A percentile compares a stretch with the other conserved stretches of the same genome.
These are phyloP conservation scores for Chalciporus chontae DNA, from an alignment of 768 basidiomycete species.

Conservation along the genomic window DNA sequence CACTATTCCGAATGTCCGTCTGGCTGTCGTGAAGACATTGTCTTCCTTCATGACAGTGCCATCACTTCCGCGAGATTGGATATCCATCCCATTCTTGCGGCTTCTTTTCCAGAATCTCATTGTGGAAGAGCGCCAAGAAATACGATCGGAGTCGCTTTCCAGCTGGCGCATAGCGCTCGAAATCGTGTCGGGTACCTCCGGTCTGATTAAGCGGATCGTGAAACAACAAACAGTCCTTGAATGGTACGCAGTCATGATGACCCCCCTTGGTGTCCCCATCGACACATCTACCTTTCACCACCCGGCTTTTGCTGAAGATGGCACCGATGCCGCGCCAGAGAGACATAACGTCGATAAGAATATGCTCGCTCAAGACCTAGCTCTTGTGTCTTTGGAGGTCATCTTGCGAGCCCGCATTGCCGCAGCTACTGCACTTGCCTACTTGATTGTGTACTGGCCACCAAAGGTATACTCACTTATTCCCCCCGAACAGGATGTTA, in stretches of 20 bases:
- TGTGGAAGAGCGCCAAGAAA: constrained; percentile 84
- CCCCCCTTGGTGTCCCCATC: constrained; percentile 79
- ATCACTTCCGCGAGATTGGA: constrained; percentile 77
- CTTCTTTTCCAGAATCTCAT: constrained; percentile 93
- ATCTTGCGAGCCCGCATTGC: constrained; percentile 78
- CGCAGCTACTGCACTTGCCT: constrained; percentile 73
- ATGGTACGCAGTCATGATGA: constrained; percentile 90
- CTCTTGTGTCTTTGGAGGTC: constrained; percentile 71
- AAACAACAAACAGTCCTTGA: constrained; percentile 62
- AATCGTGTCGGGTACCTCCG: constrained; percentile 44
- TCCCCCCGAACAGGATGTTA: not conserved
- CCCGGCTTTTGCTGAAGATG: constrained; percentile 48
- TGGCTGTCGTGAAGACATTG: constrained; percentile 88
- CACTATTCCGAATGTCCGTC: constrained; percentile 88
- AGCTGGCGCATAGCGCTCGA: constrained; percentile 74
- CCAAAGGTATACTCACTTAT: constrained; percentile 38
- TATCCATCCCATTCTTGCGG: constrained; percentile 69
- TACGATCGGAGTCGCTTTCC: constrained; percentile 66
- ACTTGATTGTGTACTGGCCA: constrained; percentile 67
- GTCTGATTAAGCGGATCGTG: constrained; percentile 50
- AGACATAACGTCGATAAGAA: constrained; percentile 95
- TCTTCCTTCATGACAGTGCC: constrained; percentile 80
- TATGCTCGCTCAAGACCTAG: constrained; percentile 87
- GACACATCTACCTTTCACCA: constrained; percentile 68
- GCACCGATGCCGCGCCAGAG: constrained; percentile 45